These are phyloP conservation scores for Phytomonas sp. DNA, from an alignment of 208 protist species.

Conservation along the genomic window DNA sequence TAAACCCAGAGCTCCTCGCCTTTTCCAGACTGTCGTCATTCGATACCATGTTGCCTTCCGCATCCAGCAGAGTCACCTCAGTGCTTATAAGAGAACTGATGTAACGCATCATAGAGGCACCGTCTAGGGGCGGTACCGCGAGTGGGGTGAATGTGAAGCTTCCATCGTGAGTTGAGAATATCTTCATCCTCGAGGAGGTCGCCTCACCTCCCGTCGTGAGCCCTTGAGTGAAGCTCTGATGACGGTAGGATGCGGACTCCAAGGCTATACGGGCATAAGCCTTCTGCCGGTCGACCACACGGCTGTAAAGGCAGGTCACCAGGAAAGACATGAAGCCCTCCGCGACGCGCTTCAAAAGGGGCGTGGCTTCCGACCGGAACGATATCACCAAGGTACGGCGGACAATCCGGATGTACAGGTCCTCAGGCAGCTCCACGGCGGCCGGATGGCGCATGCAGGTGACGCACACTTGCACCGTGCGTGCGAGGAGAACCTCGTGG, in stretches of 20 bases:
- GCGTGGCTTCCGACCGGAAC: constrained; percentile 18
- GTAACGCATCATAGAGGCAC: constrained; percentile 25
- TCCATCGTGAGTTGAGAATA: neutral
- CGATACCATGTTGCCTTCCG: constrained; percentile 17
- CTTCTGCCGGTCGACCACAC: neutral
- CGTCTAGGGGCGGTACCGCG: constrained; percentile 15
- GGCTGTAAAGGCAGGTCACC: neutral
- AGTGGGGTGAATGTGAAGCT: neutral
- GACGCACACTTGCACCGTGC: constrained; percentile 31
- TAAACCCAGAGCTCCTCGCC: neutral
- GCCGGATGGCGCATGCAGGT: constrained; percentile 37
- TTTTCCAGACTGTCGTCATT: neutral
- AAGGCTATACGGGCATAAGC: neutral
- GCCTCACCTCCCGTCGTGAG: neutral
- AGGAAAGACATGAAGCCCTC: constrained; percentile 27
- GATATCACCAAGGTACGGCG: constrained; percentile 28
- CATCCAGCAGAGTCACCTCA: constrained; percentile 26
- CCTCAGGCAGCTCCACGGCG: constrained; percentile 27
- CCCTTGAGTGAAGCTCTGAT: neutral
- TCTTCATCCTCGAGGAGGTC: neutral
- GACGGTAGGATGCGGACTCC: neutral
- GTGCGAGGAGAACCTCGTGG: constrained; percentile 64
- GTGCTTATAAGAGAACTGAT: constrained; percentile 42
- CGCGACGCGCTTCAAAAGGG: constrained; percentile 40
- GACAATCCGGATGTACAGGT: constrained; percentile 27